phyloP scores from a whole-genome alignment of 345 rosid species.

The Eucalyptus sp. region DNA sequence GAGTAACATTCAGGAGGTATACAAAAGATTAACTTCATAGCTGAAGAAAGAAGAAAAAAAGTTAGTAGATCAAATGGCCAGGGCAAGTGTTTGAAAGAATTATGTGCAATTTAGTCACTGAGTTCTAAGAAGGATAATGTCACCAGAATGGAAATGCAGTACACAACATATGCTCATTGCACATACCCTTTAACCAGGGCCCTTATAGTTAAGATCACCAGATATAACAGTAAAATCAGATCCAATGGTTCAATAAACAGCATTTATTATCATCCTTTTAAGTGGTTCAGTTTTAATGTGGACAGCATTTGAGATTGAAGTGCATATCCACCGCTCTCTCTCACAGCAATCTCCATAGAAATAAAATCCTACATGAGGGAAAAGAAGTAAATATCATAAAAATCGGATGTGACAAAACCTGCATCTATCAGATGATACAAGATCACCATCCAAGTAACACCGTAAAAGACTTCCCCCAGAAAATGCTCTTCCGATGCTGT shows the following conservation, averaged over 20 bases:
- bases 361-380: background rate
- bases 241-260: background rate
- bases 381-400: background rate
- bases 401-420: constrained; percentile 27
- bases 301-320: background rate
- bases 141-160: background rate
- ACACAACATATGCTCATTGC: background rate
- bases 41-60: background rate
- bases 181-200: background rate
- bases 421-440: constrained; percentile 95
- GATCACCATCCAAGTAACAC: constrained; percentile 79
- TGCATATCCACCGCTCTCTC: background rate
- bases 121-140: background rate
- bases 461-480: constrained; percentile 89
- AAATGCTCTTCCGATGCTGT: constrained; percentile 87
- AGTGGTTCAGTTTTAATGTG: background rate
- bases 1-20: background rate
- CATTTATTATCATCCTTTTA: background rate
- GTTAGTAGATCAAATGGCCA: background rate
- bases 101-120: background rate
- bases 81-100: background rate
- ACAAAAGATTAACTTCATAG: background rate
- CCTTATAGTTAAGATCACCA: background rate
- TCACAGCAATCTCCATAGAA: background rate
- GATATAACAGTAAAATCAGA: background rate